Percentiles rank a stretch among this genome's conserved stretches.
Evolutionary conservation across 306 rosid genomes (phyloP).

Genomic region (Abrus pulchellus): DNA sequence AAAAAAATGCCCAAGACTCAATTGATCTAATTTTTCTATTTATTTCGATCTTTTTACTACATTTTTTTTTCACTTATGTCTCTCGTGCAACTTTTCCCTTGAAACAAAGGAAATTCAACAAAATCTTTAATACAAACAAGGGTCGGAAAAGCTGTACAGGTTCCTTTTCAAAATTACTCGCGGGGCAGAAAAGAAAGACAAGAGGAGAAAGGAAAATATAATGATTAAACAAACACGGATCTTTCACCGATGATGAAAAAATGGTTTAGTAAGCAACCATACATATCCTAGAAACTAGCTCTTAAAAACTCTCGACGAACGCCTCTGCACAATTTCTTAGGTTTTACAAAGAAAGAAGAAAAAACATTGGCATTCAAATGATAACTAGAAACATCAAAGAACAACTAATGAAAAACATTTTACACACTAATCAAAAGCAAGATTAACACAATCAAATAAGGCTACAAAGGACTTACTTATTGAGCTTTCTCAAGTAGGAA

Average conservation of each 20-base stretch:
- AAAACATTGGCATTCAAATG: conserved; percentile 10
- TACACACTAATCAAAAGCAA: conserved; percentile 20
- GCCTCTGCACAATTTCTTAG: not conserved
- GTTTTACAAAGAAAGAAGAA: not conserved
- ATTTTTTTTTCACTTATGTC: no score
- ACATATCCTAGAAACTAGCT: not conserved
- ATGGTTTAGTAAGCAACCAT: not conserved
- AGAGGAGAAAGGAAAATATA: no score
- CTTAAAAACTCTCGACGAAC: not conserved
- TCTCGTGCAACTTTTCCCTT: no score
- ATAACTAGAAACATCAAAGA: not conserved
- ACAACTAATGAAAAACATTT: conserved; percentile 9
- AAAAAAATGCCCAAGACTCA: no score
- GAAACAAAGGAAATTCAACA: no score
- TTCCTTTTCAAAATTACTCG: no score
- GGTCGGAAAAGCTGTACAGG: no score
- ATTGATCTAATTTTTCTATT: no score
- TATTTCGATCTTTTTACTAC: no score
- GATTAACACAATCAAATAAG: conserved; percentile 9
- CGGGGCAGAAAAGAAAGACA: no score
- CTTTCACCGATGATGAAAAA: not conserved
- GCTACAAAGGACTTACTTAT: conserved; percentile 9
- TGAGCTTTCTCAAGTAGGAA: conserved; percentile 15
- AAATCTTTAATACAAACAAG: no score
- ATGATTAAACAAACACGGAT: not conserved